Evolutionary conservation across 1,284 basidiomycete species (phyloP).

Genomic region (Pseudozyma hubeiensis): DNA sequence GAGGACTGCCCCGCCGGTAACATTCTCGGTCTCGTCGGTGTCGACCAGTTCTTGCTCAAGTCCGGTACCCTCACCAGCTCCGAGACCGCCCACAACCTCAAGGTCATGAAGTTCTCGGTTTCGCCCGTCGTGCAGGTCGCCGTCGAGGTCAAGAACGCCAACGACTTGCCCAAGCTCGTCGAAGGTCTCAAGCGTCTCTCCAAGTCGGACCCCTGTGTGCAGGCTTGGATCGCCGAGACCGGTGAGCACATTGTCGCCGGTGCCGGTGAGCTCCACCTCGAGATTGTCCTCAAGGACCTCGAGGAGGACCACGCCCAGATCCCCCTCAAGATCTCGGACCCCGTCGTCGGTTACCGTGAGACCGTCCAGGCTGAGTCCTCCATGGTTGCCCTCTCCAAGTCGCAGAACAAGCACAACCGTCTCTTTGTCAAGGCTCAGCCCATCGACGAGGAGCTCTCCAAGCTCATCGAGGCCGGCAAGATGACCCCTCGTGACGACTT

Average conservation of each 20-base stretch:
- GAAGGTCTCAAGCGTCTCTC: conserved; percentile 99
- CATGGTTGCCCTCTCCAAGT: conserved; percentile 97
- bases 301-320: conserved; percentile 99
- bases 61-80: conserved; percentile 94
- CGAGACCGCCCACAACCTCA: conserved; percentile 99
- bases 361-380: conserved; percentile 96
- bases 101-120: conserved; percentile 91
- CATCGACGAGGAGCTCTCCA: conserved; percentile 91
- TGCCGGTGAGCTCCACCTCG: conserved; percentile 98
- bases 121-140: conserved; percentile 99
- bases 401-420: conserved; percentile 99
- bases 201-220: conserved; percentile 99
- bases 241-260: conserved; percentile 99
- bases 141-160: conserved; percentile 99
- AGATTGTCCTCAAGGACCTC: conserved; percentile 99
- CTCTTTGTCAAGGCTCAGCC: conserved; percentile 93
- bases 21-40: conserved; percentile 98
- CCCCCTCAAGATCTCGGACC: conserved; percentile 98
- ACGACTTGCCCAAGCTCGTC: conserved; percentile 98
- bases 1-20: conserved; percentile 99
- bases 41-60: conserved; percentile 99
- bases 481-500: conserved; percentile 95
- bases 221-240: conserved; percentile 90
- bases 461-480: conserved; percentile 89
- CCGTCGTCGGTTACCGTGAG: conserved; percentile 98